These are phyloP conservation scores for Hamamelis virginiana DNA, from an alignment of 164 flowering plant species.

Conservation along the genomic window DNA sequence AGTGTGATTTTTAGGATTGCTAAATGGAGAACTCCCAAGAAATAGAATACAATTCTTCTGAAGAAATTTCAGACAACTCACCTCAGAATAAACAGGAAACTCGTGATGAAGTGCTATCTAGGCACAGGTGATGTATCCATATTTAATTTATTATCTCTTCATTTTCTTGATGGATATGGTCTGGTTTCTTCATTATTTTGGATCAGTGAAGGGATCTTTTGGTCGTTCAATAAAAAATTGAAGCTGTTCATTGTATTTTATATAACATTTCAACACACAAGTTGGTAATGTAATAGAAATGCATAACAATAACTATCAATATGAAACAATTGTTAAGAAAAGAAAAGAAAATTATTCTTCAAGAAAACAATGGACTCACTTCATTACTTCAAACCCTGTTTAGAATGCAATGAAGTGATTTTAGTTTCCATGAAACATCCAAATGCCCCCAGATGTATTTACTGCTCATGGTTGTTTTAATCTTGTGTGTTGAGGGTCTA, in stretches of 20 bases:
- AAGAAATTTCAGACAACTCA: slow-evolving; percentile 19
- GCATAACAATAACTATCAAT: neutral
- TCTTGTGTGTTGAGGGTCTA: too few relatives aligned
- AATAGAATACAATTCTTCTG: slow-evolving; percentile 20
- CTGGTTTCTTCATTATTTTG: neutral
- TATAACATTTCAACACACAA: neutral
- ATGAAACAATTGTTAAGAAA: too few relatives aligned
- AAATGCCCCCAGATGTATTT: too few relatives aligned
- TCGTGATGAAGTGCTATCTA: slow-evolving; percentile 71
- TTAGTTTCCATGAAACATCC: too few relatives aligned
- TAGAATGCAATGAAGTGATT: too few relatives aligned
- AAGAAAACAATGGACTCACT: too few relatives aligned
- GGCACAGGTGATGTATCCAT: slow-evolving; percentile 57
- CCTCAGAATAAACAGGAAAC: slow-evolving; percentile 46
- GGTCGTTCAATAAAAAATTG: neutral
- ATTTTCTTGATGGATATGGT: neutral
- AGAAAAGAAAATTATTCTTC: too few relatives aligned
- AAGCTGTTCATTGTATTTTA: neutral
- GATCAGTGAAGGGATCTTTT: neutral
- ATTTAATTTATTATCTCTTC: neutral
- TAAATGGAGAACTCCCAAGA: slow-evolving; percentile 26
- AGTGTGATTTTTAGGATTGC: slow-evolving; percentile 1
- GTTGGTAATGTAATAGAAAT: neutral
- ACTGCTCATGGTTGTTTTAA: too few relatives aligned
- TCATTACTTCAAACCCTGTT: too few relatives aligned